Base-by-base conservation (phyloP, 192 early-diverging fungal genomes). In the Coemansia asiatica region DNA sequence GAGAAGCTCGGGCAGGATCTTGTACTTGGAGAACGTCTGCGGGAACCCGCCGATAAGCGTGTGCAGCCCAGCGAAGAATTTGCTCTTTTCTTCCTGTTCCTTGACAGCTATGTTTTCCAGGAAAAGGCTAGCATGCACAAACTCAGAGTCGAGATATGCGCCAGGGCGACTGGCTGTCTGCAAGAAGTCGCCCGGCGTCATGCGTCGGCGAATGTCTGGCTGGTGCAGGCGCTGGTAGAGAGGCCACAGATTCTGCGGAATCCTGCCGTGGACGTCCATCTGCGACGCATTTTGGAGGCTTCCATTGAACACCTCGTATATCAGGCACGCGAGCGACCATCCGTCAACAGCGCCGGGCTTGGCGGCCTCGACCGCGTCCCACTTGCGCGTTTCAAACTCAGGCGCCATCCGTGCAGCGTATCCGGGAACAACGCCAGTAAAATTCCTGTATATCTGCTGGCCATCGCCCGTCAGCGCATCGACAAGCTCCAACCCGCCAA, bases 61-160 rank as follows among this genome's bases (percentile, higher is more conserved):
- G 64, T 90, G 90, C 54, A 98, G 81, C 44, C 92, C 88, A 25
- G 92, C 87, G 54, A 92, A 84, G 71, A 96, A 97, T n/a, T 81
- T 79, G 12, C 90, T 88, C 59, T 95, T 92, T 70, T 97, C 94
- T 48, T 79, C 65, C n/a, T 87, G 83, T 36, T 96, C 94, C 67
- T 96, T 96, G 56, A 98, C 88, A 31, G 87, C 87, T 54, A 97
- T 88, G 73, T 95, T 91, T 62, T 98, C 96, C n/a, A 98, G 67
- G 36, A 95, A 95, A 26, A 92, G 58, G 61, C 88, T 91, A 16
- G 90, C 85, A n/a, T 83, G 80, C 6, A 98, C 85, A 65, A 98
- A 92, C 54, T 91, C 90, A 21, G 85, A 90, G 54, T 92, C 85
- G 70, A 97, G 94, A 65, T 88, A 94, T 7, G 89, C 88, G 35